These are phyloP conservation scores for Aureobasidium sp. DNA, from an alignment of 2,329 filamentous ascomycete species.

Conservation along the genomic window DNA sequence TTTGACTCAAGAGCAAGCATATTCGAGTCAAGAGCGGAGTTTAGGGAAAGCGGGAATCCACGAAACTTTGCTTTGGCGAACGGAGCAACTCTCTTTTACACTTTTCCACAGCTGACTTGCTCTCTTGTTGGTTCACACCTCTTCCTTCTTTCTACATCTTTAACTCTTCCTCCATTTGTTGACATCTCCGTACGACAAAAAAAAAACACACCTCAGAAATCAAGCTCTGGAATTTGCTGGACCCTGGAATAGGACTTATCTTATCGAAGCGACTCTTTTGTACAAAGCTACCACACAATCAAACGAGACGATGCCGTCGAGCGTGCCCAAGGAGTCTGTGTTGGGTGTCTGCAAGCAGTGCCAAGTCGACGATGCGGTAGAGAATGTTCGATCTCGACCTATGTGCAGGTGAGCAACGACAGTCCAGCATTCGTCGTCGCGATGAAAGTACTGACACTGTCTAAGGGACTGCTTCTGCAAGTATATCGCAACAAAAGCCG, in stretches of 20 bases:
- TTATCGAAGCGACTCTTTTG: not conserved
- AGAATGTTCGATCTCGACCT: constrained; percentile 49
- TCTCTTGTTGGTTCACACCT: not conserved
- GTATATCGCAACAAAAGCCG: constrained; percentile 69
- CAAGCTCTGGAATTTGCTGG: not conserved
- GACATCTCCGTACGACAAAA: not conserved
- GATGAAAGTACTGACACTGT: not conserved
- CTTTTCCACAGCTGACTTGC: not conserved
- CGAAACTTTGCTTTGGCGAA: not conserved
- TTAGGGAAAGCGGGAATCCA: not conserved
- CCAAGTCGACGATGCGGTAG: constrained; percentile 38
- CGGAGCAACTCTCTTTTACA: not conserved
- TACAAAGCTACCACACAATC: not conserved
- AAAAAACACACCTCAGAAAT: not conserved
- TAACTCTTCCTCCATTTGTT: not conserved
- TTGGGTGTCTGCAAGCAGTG: constrained; percentile 46
- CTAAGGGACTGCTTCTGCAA: constrained; percentile 63
- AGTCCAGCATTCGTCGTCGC: not conserved
- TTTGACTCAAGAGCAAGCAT: not conserved
- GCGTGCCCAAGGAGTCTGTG: not conserved
- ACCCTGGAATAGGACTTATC: not conserved
- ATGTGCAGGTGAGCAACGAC: constrained; percentile 47
- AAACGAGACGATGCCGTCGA: not conserved
- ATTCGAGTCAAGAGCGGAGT: not conserved
- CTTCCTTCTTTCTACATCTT: not conserved